A percentile compares a stretch with the other conserved stretches of the same genome.
These are phyloP conservation scores for Chamaecyparis obtusa DNA, from an alignment of 75 land plant species.

Conservation along the genomic window DNA sequence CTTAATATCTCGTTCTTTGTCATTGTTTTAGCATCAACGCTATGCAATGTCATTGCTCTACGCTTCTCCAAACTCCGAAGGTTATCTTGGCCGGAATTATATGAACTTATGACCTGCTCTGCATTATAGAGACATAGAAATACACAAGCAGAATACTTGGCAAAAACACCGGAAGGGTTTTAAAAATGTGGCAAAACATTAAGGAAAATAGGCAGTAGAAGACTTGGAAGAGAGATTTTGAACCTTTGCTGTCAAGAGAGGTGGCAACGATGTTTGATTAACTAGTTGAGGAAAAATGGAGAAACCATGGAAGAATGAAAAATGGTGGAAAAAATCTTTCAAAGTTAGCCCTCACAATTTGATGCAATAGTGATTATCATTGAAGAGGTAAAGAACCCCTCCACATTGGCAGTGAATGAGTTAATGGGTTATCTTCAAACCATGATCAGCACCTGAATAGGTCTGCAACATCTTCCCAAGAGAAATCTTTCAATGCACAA, in stretches of 20 bases:
- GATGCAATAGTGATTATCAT: too few relatives aligned
- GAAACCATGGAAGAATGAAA: too few relatives aligned
- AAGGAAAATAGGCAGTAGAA: background rate
- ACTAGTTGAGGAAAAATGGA: too few relatives aligned
- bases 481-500: too few relatives aligned
- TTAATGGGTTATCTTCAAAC: too few relatives aligned
- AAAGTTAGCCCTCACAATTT: too few relatives aligned
- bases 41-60: slow-evolving; percentile 25
- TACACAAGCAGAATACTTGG: background rate
- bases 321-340: too few relatives aligned
- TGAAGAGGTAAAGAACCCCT: too few relatives aligned
- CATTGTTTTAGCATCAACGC: slow-evolving; percentile 40
- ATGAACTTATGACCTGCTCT: background rate
- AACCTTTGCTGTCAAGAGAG: slow-evolving; percentile 22
- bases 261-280: slow-evolving; percentile 31
- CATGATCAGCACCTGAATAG: too few relatives aligned
- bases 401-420: too few relatives aligned
- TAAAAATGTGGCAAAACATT: background rate
- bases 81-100: background rate
- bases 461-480: too few relatives aligned
- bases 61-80: slow-evolving; percentile 11
- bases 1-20: slow-evolving; percentile 15
- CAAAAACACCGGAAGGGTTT: background rate
- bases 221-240: background rate
- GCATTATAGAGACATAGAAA: background rate